Evolutionary conservation across 352 stramenopile genomes (phyloP).

Genomic region (Pythium aquatile): DNA sequence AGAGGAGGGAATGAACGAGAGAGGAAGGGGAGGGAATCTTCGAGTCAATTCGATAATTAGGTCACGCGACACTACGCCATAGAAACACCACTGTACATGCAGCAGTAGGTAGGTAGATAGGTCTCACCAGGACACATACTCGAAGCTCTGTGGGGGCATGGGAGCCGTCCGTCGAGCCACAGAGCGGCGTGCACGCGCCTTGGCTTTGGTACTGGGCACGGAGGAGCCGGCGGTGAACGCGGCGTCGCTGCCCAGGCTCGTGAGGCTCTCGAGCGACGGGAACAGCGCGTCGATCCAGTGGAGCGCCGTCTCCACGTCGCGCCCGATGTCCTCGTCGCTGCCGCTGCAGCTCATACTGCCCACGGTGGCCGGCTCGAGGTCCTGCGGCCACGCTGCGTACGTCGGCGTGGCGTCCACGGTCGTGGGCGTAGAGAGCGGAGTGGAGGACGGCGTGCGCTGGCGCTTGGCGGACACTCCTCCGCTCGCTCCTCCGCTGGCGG

Average conservation of each 20-base stretch:
- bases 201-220: not conserved
- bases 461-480: not conserved
- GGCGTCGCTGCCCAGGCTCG: constrained; percentile 4
- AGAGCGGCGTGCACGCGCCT: not conserved
- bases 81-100: too few species aligned
- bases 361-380: not conserved
- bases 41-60: constrained; percentile 2
- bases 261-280: constrained; percentile 42
- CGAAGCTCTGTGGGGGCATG: constrained; percentile 17
- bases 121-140: constrained; percentile 18
- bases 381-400: constrained; percentile 6
- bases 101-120: not conserved
- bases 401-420: constrained; percentile 14
- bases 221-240: not conserved
- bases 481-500: not conserved
- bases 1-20: not conserved
- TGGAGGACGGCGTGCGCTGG: not conserved
- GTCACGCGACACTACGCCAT: not conserved
- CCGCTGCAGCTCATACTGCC: not conserved
- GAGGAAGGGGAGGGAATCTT: not conserved
- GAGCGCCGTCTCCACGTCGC: constrained; percentile 10
- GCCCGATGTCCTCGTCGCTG: constrained; percentile 17
- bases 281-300: constrained; percentile 73
- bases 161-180: constrained; percentile 9
- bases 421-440: not conserved